Conservation (phyloP, 352 stramenopile species). For the Globisporangium paddicum region DNA sequence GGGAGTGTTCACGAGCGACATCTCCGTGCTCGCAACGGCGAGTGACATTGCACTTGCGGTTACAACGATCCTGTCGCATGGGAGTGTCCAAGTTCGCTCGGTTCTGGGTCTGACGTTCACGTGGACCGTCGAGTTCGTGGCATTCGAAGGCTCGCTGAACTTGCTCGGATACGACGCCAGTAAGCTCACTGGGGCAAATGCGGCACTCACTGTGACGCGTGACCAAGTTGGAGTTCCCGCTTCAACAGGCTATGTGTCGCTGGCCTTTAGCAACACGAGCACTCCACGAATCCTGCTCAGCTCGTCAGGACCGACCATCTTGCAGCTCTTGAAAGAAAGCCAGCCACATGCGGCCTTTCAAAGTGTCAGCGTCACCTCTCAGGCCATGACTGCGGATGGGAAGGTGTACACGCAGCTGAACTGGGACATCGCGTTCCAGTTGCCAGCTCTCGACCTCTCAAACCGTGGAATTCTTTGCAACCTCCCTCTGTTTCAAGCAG, state of each 20-base stretch:
- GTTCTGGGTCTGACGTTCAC: constrained; percentile 1
- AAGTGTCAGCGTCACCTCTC: not conserved
- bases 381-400: not conserved
- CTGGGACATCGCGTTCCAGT: constrained; percentile 12
- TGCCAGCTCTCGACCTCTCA: constrained; percentile 1
- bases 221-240: constrained; percentile 12
- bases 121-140: constrained; percentile 26
- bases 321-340: not conserved
- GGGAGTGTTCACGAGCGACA: constrained; percentile 12
- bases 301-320: not conserved
- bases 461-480: constrained; percentile 2
- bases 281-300: constrained; percentile 1
- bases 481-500: constrained; percentile 13
- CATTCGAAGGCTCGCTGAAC: constrained; percentile 12
- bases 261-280: not conserved
- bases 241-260: not conserved
- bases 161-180: constrained; percentile 12
- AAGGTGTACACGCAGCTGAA: constrained; percentile 5
- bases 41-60: constrained; percentile 23
- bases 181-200: constrained; percentile 11
- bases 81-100: constrained; percentile 13
- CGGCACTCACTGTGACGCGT: constrained; percentile 2
- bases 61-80: constrained; percentile 12
- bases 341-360: not conserved
- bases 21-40: constrained; percentile 12